phyloP scores from a whole-genome alignment of 768 basidiomycete genomes.

The Pulveroboletus ravenelii region DNA sequence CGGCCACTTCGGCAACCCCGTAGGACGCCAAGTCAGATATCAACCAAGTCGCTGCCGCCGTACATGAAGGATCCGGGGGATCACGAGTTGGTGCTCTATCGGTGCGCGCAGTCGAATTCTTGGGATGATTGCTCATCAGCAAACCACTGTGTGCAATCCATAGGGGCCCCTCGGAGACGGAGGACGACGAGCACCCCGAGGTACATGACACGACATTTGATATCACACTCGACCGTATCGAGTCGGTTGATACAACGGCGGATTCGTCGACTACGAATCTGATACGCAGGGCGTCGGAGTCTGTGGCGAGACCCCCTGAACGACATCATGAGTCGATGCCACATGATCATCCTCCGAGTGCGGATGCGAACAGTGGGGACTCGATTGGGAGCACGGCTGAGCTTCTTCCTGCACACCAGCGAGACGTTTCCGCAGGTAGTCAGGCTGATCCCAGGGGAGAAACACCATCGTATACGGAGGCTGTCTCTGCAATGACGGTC shows the following conservation, averaged over 20 bases:
- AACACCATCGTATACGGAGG: constrained; percentile 65
- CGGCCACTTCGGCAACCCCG: constrained; percentile 32
- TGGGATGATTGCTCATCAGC: neutral
- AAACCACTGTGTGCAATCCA: neutral
- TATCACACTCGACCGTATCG: constrained; percentile 19
- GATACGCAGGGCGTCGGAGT: constrained; percentile 5
- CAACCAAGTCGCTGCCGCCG: constrained; percentile 68
- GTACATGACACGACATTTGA: constrained; percentile 9
- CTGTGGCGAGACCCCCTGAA: constrained; percentile 14
- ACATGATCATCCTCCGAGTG: constrained; percentile 8
- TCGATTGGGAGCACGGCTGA: constrained; percentile 23
- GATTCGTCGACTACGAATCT: constrained; percentile 23
- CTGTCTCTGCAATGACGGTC: constrained; percentile 11
- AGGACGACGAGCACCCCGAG: constrained; percentile 22
- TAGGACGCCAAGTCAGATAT: constrained; percentile 76
- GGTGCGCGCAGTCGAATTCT: constrained; percentile 28
- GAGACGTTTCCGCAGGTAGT: constrained; percentile 3
- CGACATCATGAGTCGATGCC: neutral
- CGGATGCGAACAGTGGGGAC: constrained; percentile 16
- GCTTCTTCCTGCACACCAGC: constrained; percentile 17
- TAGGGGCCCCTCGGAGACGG: constrained; percentile 27
- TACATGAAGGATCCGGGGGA: constrained; percentile 87
- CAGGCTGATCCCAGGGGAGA: constrained; percentile 49
- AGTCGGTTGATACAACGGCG: constrained; percentile 23
- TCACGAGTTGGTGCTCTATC: constrained; percentile 66